Evolutionary conservation across 495 filamentous ascomycete genomes (phyloP), one percentile per base, ranked within the genome.

Genomic region (Aspergillus hancockii): DNA sequence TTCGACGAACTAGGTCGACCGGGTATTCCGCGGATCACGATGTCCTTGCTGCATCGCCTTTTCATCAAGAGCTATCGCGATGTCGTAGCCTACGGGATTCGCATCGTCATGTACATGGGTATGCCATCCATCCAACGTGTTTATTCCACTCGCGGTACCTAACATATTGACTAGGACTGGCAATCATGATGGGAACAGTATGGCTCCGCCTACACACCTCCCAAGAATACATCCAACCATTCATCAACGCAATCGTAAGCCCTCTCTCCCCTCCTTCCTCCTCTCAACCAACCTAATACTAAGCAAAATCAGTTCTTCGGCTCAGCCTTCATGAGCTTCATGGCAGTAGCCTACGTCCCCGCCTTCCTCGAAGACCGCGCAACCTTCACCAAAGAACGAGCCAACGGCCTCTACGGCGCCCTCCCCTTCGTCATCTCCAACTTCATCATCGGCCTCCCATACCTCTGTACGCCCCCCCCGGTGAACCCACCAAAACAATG

Each of bases 161-260:
- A 55, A 66, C 22, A 14, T 22, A 16, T 14, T 65, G 14, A 21
- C 21, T 47, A 77, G 74, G 81, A 9, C 79, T 93, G 31, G 89
- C 90, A 0, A 86, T 94, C 61, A 88, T 94, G 88, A 90, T 92
- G 86, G 90, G 90, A 4, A 93, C 90, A 1, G 89, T 93, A 22
- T 94, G 88, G 88, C 75, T 93, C 21, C 83, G 90, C 8, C 75
- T 94, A 1, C 69, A 78, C 13, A 76, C 84, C 1, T 66, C 78
- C 4, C 89, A 94, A 63, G 74, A 76, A 8, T 82, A 84, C 55
- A 93, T 94, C 62, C 85, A 90, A 57, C 85, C 90, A 4, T 87
- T 90, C 66, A 89, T 84, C 67, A 94, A 93, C 62, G 88, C 87
- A 38, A 91, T 94, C 59, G 85, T 77, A 57, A 54, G 72, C 49